Conservation (phyloP, 2,329 filamentous ascomycete genomes). For the Tothia fuscella region DNA sequence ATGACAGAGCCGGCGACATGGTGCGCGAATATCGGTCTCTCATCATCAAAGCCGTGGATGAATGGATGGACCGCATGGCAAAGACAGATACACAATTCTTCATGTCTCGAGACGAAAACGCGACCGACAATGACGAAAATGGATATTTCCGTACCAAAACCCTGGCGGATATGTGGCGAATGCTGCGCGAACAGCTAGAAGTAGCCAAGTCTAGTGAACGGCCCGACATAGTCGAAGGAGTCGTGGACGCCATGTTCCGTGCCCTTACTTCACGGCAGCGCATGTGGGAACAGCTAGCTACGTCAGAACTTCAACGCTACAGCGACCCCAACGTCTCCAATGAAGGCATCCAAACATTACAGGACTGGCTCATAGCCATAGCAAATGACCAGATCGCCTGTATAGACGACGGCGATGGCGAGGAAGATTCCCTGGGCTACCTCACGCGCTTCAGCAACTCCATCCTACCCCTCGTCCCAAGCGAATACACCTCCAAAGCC, state of each 20-base stretch:
- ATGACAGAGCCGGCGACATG: conserved; percentile 79
- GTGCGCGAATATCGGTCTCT: conserved; percentile 89
- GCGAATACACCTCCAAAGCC: conserved; percentile 59
- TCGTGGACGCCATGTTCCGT: conserved; percentile 90
- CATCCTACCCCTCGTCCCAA: conserved; percentile 68
- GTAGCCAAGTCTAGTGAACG: conserved; percentile 77
- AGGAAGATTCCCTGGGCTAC: conserved; percentile 64
- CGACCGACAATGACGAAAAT: conserved; percentile 77
- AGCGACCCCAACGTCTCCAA: conserved; percentile 42
- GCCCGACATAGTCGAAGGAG: conserved; percentile 83
- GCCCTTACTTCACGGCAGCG: conserved; percentile 73
- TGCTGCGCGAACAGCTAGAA: conserved; percentile 85
- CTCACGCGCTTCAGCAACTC: conserved; percentile 76
- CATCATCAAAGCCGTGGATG: conserved; percentile 89
- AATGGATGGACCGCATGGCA: conserved; percentile 95
- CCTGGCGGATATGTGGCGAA: conserved; percentile 89
- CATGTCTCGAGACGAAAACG: conserved; percentile 62
- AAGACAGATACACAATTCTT: conserved; percentile 72
- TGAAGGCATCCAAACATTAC: conserved; percentile 61
- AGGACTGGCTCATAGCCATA: conserved; percentile 91
- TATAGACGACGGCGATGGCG: conserved; percentile 71
- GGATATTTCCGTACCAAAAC: conserved; percentile 88
- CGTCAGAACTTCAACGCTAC: conserved; percentile 71
- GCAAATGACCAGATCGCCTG: conserved; percentile 98
- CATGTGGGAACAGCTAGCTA: conserved; percentile 76